Evolutionary conservation across 2,329 filamentous ascomycete species (phyloP).

Genomic region (Verticillium dahliae): DNA sequence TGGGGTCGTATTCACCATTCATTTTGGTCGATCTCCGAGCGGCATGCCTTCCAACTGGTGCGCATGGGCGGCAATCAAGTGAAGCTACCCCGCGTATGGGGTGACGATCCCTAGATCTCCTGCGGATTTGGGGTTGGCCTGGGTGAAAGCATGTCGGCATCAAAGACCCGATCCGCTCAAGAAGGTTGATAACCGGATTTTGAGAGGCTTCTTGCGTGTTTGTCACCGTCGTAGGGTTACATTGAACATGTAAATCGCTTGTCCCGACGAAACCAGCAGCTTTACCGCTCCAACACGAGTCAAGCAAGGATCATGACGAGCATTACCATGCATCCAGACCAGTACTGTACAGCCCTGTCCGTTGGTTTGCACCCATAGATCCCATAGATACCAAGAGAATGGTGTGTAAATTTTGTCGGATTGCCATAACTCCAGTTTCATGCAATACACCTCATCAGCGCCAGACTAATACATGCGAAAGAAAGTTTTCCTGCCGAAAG

Average conservation of each 20-base stretch:
- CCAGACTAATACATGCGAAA: neutral
- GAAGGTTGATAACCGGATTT: neutral
- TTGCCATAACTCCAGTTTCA: neutral
- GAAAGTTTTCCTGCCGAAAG: neutral
- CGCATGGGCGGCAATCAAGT: conserved; percentile 4
- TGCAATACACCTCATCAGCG: neutral
- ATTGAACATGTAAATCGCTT: neutral
- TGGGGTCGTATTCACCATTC: neutral
- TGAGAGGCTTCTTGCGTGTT: neutral
- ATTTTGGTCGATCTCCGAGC: neutral
- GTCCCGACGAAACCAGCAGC: neutral
- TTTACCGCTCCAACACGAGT: neutral
- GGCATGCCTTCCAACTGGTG: conserved; percentile 3
- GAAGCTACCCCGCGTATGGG: conserved; percentile 4
- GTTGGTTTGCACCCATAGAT: neutral
- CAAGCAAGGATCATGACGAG: neutral
- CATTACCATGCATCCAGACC: neutral
- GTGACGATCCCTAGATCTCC: neutral
- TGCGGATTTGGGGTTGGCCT: neutral
- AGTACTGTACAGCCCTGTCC: neutral
- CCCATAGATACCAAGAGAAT: neutral
- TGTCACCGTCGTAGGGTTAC: neutral
- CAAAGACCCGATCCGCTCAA: neutral
- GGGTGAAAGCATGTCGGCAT: neutral
- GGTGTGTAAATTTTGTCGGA: neutral